phyloP scores from a whole-genome alignment of 306 rosid species.

The Chamaecrista fasciculata region DNA sequence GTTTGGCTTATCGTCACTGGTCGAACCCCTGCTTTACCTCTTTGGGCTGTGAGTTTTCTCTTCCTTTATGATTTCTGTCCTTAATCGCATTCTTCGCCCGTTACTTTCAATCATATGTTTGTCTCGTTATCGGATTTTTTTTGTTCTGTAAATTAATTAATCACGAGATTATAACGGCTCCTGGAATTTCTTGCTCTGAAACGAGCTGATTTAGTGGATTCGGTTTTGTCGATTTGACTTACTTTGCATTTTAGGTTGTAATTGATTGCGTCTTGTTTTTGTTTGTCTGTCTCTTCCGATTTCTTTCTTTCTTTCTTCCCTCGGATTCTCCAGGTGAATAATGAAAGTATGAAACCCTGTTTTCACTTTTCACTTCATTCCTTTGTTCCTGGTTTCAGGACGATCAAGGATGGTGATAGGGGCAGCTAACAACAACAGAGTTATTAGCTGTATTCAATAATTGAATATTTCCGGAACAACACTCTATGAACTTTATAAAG shows the following conservation, averaged over 20 bases:
- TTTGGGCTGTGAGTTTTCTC: conserved; percentile 74
- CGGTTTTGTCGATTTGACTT: neutral
- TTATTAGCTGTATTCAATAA: neutral
- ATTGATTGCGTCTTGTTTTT: too few relatives aligned
- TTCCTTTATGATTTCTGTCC: neutral
- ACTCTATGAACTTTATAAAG: conserved; percentile 17
- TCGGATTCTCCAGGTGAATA: too few relatives aligned
- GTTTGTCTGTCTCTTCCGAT: neutral
- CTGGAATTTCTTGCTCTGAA: conserved; percentile 11
- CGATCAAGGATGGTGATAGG: neutral
- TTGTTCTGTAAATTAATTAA: too few relatives aligned
- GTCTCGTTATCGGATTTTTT: neutral
- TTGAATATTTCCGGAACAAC: conserved; percentile 12
- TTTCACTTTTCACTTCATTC: neutral
- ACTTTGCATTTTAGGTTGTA: neutral
- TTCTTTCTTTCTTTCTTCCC: too few relatives aligned
- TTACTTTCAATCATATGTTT: conserved; percentile 16
- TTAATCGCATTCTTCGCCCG: neutral
- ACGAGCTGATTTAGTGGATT: neutral
- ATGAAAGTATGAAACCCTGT: neutral
- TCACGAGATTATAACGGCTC: neutral
- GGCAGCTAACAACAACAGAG: neutral
- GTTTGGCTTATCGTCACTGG: conserved; percentile 78
- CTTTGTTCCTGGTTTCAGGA: conserved; percentile 8
- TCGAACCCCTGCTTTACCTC: conserved; percentile 51